Conservation (phyloP, 805 yeast genomes). For the Wickerhamomyces rabaulensis region DNA sequence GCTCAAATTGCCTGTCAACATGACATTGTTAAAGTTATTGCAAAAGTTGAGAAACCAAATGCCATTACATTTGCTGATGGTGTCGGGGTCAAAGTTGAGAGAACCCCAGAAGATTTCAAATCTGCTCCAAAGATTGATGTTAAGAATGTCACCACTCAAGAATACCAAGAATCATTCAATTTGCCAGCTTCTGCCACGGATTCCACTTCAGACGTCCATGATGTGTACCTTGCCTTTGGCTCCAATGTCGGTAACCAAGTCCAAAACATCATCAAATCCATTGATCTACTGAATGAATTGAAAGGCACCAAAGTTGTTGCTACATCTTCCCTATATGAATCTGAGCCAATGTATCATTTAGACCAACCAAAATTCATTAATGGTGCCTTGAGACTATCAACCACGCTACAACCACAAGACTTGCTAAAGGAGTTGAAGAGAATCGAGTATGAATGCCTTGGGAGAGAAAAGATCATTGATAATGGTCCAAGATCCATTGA, state of each 20-base stretch:
- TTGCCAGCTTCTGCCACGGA: conserved; percentile 31
- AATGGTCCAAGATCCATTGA: conserved; percentile 94
- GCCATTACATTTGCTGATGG: conserved; percentile 85
- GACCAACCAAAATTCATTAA: conserved; percentile 81
- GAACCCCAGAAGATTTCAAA: conserved; percentile 40
- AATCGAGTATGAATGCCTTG: conserved; percentile 69
- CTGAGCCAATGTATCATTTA: conserved; percentile 86
- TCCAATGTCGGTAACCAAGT: conserved; percentile 76
- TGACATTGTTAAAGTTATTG: conserved; percentile 38
- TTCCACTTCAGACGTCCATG: conserved; percentile 31
- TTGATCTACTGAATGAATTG: conserved; percentile 37
- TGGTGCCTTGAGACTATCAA: conserved; percentile 70
- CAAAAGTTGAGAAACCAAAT: conserved; percentile 76
- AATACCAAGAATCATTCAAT: conserved; percentile 6
- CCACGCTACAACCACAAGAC: conserved; percentile 57
- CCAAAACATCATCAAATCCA: conserved; percentile 51
- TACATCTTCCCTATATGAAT: conserved; percentile 76
- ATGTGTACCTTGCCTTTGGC: conserved; percentile 82
- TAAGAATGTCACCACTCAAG: background rate
- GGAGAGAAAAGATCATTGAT: conserved; percentile 70
- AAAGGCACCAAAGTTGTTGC: conserved; percentile 37
- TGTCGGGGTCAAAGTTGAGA: conserved; percentile 76
- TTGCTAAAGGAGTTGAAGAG: conserved; percentile 58
- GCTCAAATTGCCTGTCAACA: conserved; percentile 50
- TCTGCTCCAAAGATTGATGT: conserved; percentile 15